phyloP scores from a whole-genome alignment of 768 basidiomycete genomes.

The Suillus decipiens region DNA sequence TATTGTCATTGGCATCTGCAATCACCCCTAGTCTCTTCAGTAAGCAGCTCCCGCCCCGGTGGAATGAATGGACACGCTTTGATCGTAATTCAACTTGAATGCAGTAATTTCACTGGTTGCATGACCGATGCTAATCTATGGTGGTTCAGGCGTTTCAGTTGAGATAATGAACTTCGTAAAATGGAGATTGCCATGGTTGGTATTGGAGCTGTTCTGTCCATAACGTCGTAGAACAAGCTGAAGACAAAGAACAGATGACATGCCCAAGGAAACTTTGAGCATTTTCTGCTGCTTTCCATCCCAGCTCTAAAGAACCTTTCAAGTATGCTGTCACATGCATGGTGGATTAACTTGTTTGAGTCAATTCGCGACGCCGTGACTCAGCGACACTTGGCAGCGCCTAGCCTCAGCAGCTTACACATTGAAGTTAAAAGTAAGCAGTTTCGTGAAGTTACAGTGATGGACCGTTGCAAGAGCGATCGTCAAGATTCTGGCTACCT shows the following conservation, averaged over 20 bases:
- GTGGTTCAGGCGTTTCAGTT: slow-evolving; percentile 53
- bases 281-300: not conserved
- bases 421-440: no score
- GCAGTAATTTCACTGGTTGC: slow-evolving; percentile 67
- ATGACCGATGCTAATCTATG: slow-evolving; percentile 69
- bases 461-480: no score
- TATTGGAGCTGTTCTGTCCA: slow-evolving; percentile 55
- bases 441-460: no score
- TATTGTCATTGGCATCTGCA: slow-evolving; percentile 65
- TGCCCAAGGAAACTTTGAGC: slow-evolving; percentile 13
- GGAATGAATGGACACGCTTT: slow-evolving; percentile 54
- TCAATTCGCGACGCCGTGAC: no score
- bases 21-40: slow-evolving; percentile 66
- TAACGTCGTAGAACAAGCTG: slow-evolving; percentile 59
- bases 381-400: no score
- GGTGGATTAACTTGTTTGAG: no score
- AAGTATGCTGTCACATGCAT: no score
- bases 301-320: no score
- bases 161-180: slow-evolving; percentile 65
- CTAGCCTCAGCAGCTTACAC: no score
- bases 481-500: not conserved
- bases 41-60: slow-evolving; percentile 65
- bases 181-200: slow-evolving; percentile 59
- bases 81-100: slow-evolving; percentile 69
- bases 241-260: slow-evolving; percentile 63